A percentile compares a stretch with the other conserved stretches of the same genome.
These are phyloP conservation scores for Datura wrightii DNA, from an alignment of 257 asterid species.

Conservation along the genomic window DNA sequence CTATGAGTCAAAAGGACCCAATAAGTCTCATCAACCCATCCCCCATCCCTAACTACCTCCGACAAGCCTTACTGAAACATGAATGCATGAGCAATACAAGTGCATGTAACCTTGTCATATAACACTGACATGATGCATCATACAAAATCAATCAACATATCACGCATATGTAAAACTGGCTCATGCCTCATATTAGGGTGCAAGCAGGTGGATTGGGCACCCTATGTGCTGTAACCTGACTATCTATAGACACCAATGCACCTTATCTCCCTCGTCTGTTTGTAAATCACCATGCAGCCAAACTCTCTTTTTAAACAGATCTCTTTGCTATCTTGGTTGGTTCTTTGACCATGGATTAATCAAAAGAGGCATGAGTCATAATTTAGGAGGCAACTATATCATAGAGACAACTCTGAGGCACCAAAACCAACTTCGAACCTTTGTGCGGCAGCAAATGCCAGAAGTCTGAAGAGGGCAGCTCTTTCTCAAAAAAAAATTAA, in stretches of 20 bases:
- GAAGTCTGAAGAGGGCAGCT: too few species aligned
- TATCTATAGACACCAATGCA: not conserved
- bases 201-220: not conserved
- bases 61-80: not conserved
- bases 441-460: too few species aligned
- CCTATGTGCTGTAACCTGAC: not conserved
- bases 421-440: too few species aligned
- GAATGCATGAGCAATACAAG: not conserved
- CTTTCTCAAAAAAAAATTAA: too few species aligned
- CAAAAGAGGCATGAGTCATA: too few species aligned
- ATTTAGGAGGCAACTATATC: too few species aligned
- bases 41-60: not conserved
- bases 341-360: too few species aligned
- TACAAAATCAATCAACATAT: not conserved
- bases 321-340: too few species aligned
- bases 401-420: too few species aligned
- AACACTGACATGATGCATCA: slow-evolving; percentile 1
- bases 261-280: not conserved
- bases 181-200: not conserved
- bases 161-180: not conserved
- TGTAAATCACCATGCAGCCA: slow-evolving; percentile 12
- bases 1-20: not conserved
- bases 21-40: not conserved
- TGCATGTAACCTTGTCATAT: not conserved
- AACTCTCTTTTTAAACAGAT: not conserved